Evolutionary conservation across 768 basidiomycete genomes (phyloP).

Genomic region (Panus rudis): DNA sequence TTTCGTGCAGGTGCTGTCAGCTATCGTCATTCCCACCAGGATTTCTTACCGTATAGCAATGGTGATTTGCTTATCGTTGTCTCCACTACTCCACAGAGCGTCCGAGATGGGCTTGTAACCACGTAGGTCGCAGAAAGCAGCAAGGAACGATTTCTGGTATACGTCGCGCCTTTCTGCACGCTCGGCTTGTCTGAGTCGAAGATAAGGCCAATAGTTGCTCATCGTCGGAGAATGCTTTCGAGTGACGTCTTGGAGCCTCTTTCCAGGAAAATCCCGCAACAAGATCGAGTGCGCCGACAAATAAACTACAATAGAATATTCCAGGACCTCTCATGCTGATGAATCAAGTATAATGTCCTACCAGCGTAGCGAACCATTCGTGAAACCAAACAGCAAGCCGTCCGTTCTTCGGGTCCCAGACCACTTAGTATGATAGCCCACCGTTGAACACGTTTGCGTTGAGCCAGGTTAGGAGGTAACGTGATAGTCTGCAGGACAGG

Average conservation of each 20-base stretch:
- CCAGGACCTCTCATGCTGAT: neutral
- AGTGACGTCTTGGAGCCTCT: constrained; percentile 36
- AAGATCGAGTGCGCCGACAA: constrained; percentile 52
- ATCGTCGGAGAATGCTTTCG: constrained; percentile 33
- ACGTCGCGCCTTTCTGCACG: constrained; percentile 24
- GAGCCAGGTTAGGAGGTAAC: constrained; percentile 51
- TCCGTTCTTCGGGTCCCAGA: constrained; percentile 38
- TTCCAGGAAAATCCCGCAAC: constrained; percentile 39
- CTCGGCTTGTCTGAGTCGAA: constrained; percentile 44
- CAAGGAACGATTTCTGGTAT: constrained; percentile 49
- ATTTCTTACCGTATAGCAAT: constrained; percentile 48
- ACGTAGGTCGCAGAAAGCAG: constrained; percentile 22
- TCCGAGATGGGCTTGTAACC: constrained; percentile 31
- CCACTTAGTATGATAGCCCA: constrained; percentile 50
- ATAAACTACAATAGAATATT: constrained; percentile 38
- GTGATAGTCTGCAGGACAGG: constrained; percentile 34
- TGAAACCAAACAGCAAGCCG: constrained; percentile 45
- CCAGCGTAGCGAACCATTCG: constrained; percentile 60
- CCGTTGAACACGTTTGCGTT: constrained; percentile 45
- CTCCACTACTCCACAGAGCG: constrained; percentile 52
- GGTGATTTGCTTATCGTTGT: constrained; percentile 47
- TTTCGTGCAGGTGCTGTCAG: neutral
- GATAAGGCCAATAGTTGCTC: constrained; percentile 71
- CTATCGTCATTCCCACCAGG: neutral
- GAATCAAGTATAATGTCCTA: constrained; percentile 16